phyloP scores from a whole-genome alignment of 2,329 filamentous ascomycete species.

The Colletotrichum sp. region DNA sequence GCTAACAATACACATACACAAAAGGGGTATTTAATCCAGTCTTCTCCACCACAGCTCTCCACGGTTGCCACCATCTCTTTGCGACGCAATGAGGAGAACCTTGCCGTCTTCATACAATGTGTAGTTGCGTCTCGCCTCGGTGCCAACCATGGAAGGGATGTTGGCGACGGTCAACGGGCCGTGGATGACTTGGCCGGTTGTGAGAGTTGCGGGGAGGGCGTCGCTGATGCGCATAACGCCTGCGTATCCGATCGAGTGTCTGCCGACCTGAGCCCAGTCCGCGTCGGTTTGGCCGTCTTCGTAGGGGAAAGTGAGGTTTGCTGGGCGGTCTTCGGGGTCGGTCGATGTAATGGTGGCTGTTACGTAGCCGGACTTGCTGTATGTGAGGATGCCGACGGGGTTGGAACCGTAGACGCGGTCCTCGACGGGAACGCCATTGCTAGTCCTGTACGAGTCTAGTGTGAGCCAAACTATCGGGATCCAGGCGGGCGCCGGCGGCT shows the following conservation, averaged over 20 bases:
- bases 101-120: conserved; percentile 16
- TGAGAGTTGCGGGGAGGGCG: conserved; percentile 19
- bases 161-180: conserved; percentile 28
- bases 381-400: conserved; percentile 28
- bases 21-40: conserved; percentile 5
- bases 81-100: conserved; percentile 10
- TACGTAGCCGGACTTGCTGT: conserved; percentile 28
- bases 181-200: conserved; percentile 28
- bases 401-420: conserved; percentile 23
- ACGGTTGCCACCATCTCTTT: conserved; percentile 9
- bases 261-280: conserved; percentile 30
- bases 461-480: not conserved
- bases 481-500: no score
- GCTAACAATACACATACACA: not conserved
- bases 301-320: conserved; percentile 23
- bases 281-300: conserved; percentile 26
- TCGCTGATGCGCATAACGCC: conserved; percentile 27
- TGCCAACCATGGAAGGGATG: conserved; percentile 28
- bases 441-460: not conserved
- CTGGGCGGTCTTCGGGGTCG: conserved; percentile 26
- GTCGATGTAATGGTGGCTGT: conserved; percentile 31
- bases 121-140: conserved; percentile 22
- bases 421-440: conserved; percentile 17
- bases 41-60: conserved; percentile 22
- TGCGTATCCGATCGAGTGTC: conserved; percentile 28